A percentile compares a stretch with the other conserved stretches of the same genome.
phyloP scores from a whole-genome alignment of 164 flowering plant genomes.

The Stephania japonica region DNA sequence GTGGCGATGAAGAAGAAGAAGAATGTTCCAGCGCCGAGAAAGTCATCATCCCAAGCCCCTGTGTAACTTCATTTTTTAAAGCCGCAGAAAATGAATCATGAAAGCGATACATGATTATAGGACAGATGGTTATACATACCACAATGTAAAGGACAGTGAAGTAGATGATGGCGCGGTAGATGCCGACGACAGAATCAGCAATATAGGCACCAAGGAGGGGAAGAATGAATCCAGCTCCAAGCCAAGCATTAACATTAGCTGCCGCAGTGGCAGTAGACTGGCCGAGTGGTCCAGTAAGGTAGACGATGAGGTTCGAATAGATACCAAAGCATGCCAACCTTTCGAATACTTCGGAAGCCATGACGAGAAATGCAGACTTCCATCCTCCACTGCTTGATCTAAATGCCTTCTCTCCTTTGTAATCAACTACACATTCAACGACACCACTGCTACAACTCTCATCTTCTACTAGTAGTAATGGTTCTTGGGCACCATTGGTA shows the following conservation, averaged over 20 bases:
- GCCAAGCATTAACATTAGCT: constrained; percentile 32
- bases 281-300: constrained; percentile 38
- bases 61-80: neutral
- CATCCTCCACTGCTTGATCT: constrained; percentile 36
- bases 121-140: neutral
- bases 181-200: constrained; percentile 8
- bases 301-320: constrained; percentile 39
- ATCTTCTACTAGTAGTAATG: no score
- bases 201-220: constrained; percentile 20
- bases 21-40: neutral
- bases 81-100: neutral
- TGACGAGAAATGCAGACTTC: constrained; percentile 46
- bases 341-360: constrained; percentile 50
- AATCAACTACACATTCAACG: constrained; percentile 30
- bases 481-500: no score
- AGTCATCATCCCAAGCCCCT: neutral
- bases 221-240: constrained; percentile 23
- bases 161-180: constrained; percentile 5
- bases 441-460: no score
- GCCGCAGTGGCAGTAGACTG: constrained; percentile 36
- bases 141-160: constrained; percentile 10
- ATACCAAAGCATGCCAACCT: constrained; percentile 50
- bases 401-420: constrained; percentile 21
- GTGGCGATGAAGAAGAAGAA: neutral
- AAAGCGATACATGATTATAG: neutral